Base-by-base conservation (phyloP, 371 early-diverging fungal genomes). In the Mucor indicus region DNA sequence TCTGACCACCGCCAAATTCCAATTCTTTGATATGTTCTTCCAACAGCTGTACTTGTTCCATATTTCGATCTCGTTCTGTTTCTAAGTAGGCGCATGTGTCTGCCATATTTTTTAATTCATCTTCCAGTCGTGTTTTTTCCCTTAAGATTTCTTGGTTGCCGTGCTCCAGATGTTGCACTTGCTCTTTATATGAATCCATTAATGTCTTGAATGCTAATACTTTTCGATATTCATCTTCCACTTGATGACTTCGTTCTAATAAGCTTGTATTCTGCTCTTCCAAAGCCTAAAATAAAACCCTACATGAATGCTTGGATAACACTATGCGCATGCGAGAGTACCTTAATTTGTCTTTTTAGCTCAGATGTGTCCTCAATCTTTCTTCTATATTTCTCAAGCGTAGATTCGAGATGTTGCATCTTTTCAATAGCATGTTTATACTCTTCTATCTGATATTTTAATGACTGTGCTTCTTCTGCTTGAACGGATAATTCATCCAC, bases 371-470 rank as follows among this genome's bases (percentile, higher is more conserved):
- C 95, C 48, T 96, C 96, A 15, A 92, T 77, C 44, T 90, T 88
- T 55, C 90, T 82, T 62, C 91, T 93, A 73, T 93, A 98, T 60
- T 96, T 96, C 50, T 94, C 96, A 29, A 93, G 71, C 21, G 87
- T 79, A 25, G 81, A 88, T 60, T 96, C 96, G 27, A 89, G 78
- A 67, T 89, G 92, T 62, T 86, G 86, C 48, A 95, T 79, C 50
- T 87, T 88, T 45, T 95, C 96, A 12, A 86, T 85, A 0, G 85
- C 79, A 55, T 92, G 92, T 43, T 82, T 79, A 60, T 91, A 86
- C 60, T 95, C 96, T 48, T 94, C 92, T 21, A 93, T 57, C 60
- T 95, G 85, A 55, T 95, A 95, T 45, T 60, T 81, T 46, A 96
- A 64, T 9, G 77, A 70, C 11, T 71, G 66, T 0, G 80, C 83